phyloP scores from a whole-genome alignment of 2,329 filamentous ascomycete genomes.

The Penicillium sp. region DNA sequence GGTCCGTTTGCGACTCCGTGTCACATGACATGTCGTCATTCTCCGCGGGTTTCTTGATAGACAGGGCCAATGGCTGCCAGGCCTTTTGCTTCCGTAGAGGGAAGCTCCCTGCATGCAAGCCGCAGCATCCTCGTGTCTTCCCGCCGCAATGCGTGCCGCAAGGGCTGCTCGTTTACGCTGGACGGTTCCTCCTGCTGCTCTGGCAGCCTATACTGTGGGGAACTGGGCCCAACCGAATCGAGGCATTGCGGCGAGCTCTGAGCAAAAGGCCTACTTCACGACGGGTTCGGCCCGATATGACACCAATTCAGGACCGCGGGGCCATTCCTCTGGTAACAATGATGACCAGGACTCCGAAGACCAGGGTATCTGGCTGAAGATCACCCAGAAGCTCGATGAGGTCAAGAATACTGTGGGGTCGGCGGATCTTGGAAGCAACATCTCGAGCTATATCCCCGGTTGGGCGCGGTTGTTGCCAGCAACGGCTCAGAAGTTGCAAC shows the following conservation, averaged over 20 bases:
- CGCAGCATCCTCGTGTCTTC: slow-evolving; percentile 13
- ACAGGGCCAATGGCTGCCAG: slow-evolving; percentile 13
- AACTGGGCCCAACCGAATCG: slow-evolving; percentile 25
- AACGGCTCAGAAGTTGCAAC: slow-evolving; percentile 76
- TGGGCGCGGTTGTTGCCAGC: slow-evolving; percentile 75
- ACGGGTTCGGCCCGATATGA: slow-evolving; percentile 14
- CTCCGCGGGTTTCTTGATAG: slow-evolving; percentile 2
- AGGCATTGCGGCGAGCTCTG: slow-evolving; percentile 8
- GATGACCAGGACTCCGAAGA: slow-evolving; percentile 28
- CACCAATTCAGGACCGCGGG: slow-evolving; percentile 12
- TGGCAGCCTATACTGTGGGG: slow-evolving; percentile 28
- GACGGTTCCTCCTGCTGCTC: slow-evolving; percentile 34
- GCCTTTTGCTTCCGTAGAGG: slow-evolving; percentile 13
- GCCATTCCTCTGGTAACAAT: slow-evolving; percentile 4
- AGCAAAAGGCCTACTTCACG: slow-evolving; percentile 24
- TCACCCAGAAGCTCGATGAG: slow-evolving; percentile 48
- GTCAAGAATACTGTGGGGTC: slow-evolving; percentile 40
- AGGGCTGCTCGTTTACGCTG: slow-evolving; percentile 33
- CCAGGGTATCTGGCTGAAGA: slow-evolving; percentile 40
- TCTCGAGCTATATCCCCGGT: slow-evolving; percentile 71
- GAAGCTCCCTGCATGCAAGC: slow-evolving; percentile 21
- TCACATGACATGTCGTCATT: slow-evolving; percentile 32
- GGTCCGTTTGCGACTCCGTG: slow-evolving; percentile 17
- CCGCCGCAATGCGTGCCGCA: slow-evolving; percentile 34
- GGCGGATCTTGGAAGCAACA: slow-evolving; percentile 46